Evolutionary conservation across 139 green algal species (phyloP).

Genomic region (Closterium sp.): DNA sequence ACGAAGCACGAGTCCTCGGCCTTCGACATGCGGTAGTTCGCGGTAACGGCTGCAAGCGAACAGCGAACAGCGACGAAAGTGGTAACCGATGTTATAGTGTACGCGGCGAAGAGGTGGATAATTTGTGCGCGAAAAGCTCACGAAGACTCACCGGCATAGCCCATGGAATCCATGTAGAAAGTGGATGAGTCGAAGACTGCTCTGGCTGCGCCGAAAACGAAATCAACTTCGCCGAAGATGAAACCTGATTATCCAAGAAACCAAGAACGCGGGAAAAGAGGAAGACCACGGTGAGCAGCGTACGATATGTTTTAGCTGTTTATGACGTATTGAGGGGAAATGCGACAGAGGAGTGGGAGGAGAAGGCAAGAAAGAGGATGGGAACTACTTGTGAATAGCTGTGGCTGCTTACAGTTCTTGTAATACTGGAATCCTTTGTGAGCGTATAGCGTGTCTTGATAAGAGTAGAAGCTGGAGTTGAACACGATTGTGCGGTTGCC

Average conservation of each 20-base stretch:
- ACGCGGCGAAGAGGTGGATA: too few species aligned
- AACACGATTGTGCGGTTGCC: constrained; percentile 1
- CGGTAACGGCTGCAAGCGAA: not conserved
- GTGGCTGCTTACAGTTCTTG: not conserved
- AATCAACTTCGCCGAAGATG: constrained; percentile 20
- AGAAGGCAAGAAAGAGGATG: too few species aligned
- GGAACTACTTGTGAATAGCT: too few species aligned
- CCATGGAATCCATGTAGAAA: constrained; percentile 8
- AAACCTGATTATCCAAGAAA: not conserved
- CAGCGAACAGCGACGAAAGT: not conserved
- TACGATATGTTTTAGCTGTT: not conserved
- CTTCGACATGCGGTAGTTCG: not conserved
- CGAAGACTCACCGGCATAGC: constrained; percentile 4
- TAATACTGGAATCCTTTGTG: constrained; percentile 15
- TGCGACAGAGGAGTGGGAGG: not conserved
- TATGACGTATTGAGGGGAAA: not conserved
- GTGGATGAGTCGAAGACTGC: constrained; percentile 19
- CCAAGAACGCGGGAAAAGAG: not conserved
- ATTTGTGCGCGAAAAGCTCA: not conserved
- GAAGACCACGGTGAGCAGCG: not conserved
- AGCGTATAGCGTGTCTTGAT: constrained; percentile 26
- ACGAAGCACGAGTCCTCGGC: not conserved
- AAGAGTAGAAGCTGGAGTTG: constrained; percentile 19
- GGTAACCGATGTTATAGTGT: not conserved
- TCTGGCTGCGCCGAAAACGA: constrained; percentile 14